Conservation (phyloP, 345 rosid species). For the Eucalyptus polybractea region DNA sequence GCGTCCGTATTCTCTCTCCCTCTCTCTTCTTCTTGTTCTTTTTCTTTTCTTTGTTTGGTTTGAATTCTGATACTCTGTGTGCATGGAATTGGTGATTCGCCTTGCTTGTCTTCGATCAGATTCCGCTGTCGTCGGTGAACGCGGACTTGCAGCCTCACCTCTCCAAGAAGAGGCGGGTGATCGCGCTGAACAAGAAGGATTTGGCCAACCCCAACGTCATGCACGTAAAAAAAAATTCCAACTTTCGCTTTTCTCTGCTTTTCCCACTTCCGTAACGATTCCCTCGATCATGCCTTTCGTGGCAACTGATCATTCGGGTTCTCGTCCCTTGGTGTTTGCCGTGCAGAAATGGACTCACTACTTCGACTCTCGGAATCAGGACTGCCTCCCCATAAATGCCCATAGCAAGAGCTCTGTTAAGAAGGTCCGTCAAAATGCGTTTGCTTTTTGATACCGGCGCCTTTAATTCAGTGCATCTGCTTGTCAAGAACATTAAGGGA, state of each 20-base stretch:
- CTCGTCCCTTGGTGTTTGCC: neutral
- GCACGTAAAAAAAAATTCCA: slow-evolving; percentile 14
- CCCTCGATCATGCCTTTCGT: neutral
- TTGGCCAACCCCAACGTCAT: slow-evolving; percentile 78
- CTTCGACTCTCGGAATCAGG: slow-evolving; percentile 62
- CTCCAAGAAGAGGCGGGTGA: slow-evolving; percentile 62
- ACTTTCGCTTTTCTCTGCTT: neutral
- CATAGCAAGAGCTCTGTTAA: slow-evolving; percentile 77
- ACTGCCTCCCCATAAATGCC: slow-evolving; percentile 61
- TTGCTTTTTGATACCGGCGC: neutral
- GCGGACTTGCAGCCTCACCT: slow-evolving; percentile 71
- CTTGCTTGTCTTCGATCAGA: slow-evolving; percentile 15
- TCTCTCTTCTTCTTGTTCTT: neutral
- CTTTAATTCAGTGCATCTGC: neutral
- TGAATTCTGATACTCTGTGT: neutral
- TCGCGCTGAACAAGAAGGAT: slow-evolving; percentile 90
- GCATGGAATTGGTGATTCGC: neutral
- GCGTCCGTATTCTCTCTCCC: slow-evolving; percentile 19
- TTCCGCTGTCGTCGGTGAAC: slow-evolving; percentile 82
- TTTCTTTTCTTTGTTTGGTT: neutral
- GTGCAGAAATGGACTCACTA: slow-evolving; percentile 76
- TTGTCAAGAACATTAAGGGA: neutral
- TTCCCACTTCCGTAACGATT: neutral
- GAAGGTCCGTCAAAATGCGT: slow-evolving; percentile 42
- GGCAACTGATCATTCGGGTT: neutral